These are phyloP conservation scores for Entomortierella lignicola DNA, from an alignment of 192 early-diverging fungal genomes.

Conservation along the genomic window DNA sequence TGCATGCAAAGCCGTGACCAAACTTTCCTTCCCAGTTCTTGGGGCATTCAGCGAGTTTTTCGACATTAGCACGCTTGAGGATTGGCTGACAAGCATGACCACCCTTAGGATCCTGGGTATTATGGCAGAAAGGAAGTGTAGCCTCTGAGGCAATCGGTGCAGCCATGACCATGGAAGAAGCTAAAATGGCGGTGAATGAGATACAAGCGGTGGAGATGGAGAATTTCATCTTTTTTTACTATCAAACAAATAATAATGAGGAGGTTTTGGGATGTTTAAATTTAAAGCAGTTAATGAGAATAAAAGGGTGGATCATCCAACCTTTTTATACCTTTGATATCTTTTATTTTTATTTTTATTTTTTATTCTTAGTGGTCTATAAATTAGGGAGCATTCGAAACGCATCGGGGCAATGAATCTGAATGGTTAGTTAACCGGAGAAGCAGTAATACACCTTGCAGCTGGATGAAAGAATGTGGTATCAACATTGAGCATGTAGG, in stretches of 20 bases:
- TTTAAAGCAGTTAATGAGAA: too few species aligned
- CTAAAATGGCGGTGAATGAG: not conserved
- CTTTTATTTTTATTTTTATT: too few species aligned
- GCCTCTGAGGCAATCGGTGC: not conserved
- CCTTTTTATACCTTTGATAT: too few species aligned
- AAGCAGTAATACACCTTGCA: too few species aligned
- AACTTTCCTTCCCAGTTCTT: not conserved
- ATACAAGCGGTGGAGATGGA: not conserved
- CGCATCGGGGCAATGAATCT: too few species aligned
- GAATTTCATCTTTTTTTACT: not conserved
- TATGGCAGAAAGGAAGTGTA: not conserved
- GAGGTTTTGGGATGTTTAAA: too few species aligned
- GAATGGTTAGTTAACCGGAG: too few species aligned
- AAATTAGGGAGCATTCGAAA: too few species aligned
- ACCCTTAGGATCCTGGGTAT: not conserved
- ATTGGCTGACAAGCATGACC: not conserved
- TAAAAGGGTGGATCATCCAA: too few species aligned
- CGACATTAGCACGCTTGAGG: not conserved
- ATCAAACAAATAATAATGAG: not conserved
- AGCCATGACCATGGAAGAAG: not conserved
- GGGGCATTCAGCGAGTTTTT: not conserved
- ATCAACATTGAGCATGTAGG: too few species aligned
- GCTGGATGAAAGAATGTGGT: too few species aligned
- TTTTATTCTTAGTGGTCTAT: too few species aligned
- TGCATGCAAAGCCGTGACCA: not conserved